Percentiles rank a stretch among this genome's conserved stretches.
phyloP scores from a whole-genome alignment of 345 rosid genomes.

The Eutrema yunnanense region DNA sequence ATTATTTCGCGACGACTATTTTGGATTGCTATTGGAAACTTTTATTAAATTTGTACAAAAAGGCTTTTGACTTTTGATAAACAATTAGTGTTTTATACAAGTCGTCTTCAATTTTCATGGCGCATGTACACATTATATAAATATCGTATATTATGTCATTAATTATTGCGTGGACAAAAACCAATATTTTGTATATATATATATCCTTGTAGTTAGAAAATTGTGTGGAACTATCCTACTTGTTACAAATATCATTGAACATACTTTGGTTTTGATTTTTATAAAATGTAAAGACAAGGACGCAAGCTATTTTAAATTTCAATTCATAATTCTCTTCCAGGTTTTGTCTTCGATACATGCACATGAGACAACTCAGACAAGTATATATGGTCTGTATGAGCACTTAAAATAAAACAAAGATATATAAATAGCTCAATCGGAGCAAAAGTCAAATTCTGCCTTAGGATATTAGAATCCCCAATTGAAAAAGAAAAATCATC shows the following conservation, averaged over 20 bases:
- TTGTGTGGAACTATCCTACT: neutral
- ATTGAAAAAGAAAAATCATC: neutral
- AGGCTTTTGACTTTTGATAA: constrained; percentile 7
- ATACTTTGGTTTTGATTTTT: neutral
- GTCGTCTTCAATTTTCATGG: neutral
- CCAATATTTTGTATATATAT: neutral
- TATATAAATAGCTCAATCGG: neutral
- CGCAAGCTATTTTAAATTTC: neutral
- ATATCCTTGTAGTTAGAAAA: neutral
- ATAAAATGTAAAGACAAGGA: neutral
- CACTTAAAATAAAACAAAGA: neutral
- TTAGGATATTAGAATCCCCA: neutral
- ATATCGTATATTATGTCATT: neutral
- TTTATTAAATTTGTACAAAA: neutral
- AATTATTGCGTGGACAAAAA: neutral
- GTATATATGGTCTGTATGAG: neutral
- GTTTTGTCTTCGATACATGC: neutral
- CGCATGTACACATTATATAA: neutral
- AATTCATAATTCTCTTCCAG: neutral
- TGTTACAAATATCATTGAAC: neutral
- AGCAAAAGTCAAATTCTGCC: neutral
- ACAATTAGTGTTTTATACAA: neutral
- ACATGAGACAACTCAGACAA: neutral
- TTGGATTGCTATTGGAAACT: neutral
- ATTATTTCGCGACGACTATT: neutral